Percentiles rank a stretch among this genome's conserved stretches.
Conservation (phyloP, 768 basidiomycete genomes). For the Tylopilus rubrobrunneus region DNA sequence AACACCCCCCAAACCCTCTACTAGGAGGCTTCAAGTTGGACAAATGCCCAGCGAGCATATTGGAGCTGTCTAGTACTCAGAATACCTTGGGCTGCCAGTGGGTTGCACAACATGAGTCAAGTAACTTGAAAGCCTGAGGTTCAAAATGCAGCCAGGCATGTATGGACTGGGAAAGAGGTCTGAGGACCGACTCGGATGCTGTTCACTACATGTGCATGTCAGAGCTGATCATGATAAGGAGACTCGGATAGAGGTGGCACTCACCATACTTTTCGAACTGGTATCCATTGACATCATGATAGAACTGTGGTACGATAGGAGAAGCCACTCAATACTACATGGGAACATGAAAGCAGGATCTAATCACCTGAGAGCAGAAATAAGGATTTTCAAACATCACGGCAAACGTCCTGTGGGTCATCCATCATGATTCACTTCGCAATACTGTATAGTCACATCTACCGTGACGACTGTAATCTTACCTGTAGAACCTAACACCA, state of each 20-base stretch:
- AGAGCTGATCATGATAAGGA: background rate
- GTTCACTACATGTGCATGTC: constrained; percentile 19
- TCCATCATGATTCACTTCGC: background rate
- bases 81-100: constrained; percentile 51
- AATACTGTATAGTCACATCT: background rate
- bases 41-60: constrained; percentile 46
- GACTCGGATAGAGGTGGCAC: background rate
- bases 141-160: background rate
- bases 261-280: constrained; percentile 26
- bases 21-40: too few relatives aligned
- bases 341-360: background rate
- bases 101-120: constrained; percentile 5
- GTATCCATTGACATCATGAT: constrained; percentile 26
- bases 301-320: constrained; percentile 11
- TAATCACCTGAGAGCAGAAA: constrained; percentile 34
- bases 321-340: background rate
- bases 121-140: too few relatives aligned
- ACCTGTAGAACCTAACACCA: constrained; percentile 50
- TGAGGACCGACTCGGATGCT: constrained; percentile 25
- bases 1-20: too few relatives aligned
- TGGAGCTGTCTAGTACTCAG: constrained; percentile 45
- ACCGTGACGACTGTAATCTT: background rate
- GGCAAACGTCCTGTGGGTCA: constrained; percentile 28
- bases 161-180: constrained; percentile 24
- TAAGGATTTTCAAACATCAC: constrained; percentile 38